Conservation (phyloP, 23 red algal species). For the Chondrus crispus region DNA sequence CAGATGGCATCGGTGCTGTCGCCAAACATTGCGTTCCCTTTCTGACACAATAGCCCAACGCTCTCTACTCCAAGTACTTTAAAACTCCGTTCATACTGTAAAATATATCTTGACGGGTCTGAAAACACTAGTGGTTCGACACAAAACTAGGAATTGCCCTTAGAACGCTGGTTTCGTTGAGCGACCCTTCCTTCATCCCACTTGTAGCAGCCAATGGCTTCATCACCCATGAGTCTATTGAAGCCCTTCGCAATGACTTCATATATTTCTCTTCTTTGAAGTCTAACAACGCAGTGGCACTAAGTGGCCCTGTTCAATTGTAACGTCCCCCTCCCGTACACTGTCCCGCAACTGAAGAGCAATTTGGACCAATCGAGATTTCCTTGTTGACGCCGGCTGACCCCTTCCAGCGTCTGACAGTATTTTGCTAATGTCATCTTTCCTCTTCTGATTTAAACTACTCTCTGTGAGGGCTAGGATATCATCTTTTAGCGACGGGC, state of each 20-base stretch:
- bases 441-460: too few species aligned
- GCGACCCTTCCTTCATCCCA: neutral
- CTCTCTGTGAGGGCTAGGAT: too few species aligned
- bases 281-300: neutral
- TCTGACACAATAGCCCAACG: neutral
- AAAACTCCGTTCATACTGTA: neutral
- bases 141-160: neutral
- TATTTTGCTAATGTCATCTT: neutral
- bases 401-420: neutral
- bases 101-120: neutral
- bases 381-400: too few species aligned
- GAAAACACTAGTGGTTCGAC: neutral
- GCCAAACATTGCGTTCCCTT: neutral
- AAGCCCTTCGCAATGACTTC: neutral
- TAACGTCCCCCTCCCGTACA: neutral
- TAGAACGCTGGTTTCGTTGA: neutral
- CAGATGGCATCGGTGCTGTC: neutral
- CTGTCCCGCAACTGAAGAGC: neutral
- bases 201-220: neutral
- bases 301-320: neutral
- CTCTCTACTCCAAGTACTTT: neutral
- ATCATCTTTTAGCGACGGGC: too few species aligned
- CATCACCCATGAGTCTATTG: neutral
- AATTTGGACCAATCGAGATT: neutral
- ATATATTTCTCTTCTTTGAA: neutral